A percentile compares a stretch with the other conserved stretches of the same genome.
phyloP scores from a whole-genome alignment of 441 rosid genomes.

The Erodium chrysanthum region DNA sequence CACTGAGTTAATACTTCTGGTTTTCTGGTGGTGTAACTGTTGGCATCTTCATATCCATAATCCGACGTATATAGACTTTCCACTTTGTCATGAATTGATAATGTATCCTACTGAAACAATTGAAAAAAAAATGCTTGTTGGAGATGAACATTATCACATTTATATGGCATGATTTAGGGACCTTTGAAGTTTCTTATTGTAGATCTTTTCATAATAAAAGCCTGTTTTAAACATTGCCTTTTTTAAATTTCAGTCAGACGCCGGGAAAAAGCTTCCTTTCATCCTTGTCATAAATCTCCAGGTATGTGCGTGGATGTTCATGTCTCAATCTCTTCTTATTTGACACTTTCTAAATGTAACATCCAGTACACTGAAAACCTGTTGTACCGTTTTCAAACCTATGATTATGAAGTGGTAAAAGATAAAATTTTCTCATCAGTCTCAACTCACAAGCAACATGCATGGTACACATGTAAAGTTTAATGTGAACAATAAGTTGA shows the following conservation, averaged over 20 bases:
- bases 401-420: background rate
- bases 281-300: conserved; percentile 79
- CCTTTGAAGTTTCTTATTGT: background rate
- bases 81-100: background rate
- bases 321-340: conserved; percentile 6
- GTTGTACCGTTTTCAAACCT: background rate
- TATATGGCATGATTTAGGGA: background rate
- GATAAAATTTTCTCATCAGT: background rate
- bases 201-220: background rate
- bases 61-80: background rate
- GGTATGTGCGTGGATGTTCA: conserved; percentile 32
- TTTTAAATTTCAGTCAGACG: conserved; percentile 61
- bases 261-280: conserved; percentile 87
- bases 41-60: background rate
- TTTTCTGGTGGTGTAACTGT: too few species aligned
- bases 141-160: background rate
- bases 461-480: background rate
- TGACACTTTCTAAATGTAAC: conserved; percentile 1
- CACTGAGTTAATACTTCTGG: background rate
- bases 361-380: conserved; percentile 17
- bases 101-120: background rate
- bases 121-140: background rate
- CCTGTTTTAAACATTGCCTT: conserved; percentile 5
- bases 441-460: background rate
- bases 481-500: background rate